A percentile compares a stretch with the other conserved stretches of the same genome.
These are phyloP conservation scores for Elongisporangium prolatum DNA, from an alignment of 352 stramenopile genomes.

Conservation along the genomic window DNA sequence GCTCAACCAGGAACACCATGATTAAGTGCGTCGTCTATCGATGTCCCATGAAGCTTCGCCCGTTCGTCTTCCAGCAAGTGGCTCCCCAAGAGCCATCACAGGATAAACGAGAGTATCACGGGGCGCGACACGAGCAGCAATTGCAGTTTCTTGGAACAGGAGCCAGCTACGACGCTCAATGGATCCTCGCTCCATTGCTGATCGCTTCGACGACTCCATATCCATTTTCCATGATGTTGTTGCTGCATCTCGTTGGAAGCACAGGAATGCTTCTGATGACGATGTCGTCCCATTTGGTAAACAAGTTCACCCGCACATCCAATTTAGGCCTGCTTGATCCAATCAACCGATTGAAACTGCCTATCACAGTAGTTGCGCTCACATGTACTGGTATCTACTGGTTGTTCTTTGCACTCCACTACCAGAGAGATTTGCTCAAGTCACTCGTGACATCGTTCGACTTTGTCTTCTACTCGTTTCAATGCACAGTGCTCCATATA, in stretches of 20 bases:
- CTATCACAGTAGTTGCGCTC: neutral
- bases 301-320: neutral
- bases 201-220: neutral
- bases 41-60: constrained; percentile 8
- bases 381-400: constrained; percentile 7
- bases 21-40: constrained; percentile 19
- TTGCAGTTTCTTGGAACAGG: neutral
- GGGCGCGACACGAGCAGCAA: neutral
- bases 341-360: neutral
- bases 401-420: constrained; percentile 9
- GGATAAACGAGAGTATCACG: neutral
- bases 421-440: constrained; percentile 23
- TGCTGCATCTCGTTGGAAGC: neutral
- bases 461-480: constrained; percentile 26
- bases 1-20: constrained; percentile 1
- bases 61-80: neutral
- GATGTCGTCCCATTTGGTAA: neutral
- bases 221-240: neutral
- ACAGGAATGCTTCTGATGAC: neutral
- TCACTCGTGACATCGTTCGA: constrained; percentile 32
- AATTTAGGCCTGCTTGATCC: neutral
- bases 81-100: neutral
- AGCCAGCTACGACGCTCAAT: neutral
- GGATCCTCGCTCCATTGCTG: neutral
- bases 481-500: constrained; percentile 19